phyloP scores from a whole-genome alignment of 176 grass and related monocot species.

The Chloris gayana region DNA sequence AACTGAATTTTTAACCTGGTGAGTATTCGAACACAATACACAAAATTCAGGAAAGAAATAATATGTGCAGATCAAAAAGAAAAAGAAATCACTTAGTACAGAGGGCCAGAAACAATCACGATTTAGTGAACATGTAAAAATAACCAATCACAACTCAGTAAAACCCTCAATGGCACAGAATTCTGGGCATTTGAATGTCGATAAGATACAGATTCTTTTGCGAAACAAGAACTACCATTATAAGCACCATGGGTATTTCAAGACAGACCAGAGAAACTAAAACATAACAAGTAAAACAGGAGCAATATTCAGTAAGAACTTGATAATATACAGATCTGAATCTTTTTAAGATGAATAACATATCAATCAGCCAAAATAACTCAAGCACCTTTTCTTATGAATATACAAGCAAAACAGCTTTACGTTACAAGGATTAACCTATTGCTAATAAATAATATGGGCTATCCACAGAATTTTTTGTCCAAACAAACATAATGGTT shows the following conservation, averaged over 20 bases:
- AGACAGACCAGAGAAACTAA: background rate
- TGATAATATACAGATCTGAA: background rate
- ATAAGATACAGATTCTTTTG: background rate
- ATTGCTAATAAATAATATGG: background rate
- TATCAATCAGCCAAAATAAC: background rate
- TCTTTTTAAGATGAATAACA: background rate
- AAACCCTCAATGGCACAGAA: background rate
- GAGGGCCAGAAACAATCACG: background rate
- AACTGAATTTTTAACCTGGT: background rate
- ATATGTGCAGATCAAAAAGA: background rate
- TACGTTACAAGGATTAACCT: background rate
- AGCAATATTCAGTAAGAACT: background rate
- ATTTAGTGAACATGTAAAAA: background rate
- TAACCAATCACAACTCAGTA: constrained; percentile 1
- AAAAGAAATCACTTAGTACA: background rate
- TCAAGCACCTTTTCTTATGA: background rate
- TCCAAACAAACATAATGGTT: background rate
- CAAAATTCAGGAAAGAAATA: background rate
- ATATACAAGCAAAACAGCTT: background rate
- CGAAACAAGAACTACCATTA: background rate
- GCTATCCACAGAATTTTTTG: background rate
- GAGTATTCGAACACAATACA: background rate
- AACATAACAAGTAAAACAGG: background rate
- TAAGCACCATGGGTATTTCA: background rate
- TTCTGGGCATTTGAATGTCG: background rate